Conservation (phyloP, 2,329 filamentous ascomycete genomes). For the Biscogniauxia sp. region DNA sequence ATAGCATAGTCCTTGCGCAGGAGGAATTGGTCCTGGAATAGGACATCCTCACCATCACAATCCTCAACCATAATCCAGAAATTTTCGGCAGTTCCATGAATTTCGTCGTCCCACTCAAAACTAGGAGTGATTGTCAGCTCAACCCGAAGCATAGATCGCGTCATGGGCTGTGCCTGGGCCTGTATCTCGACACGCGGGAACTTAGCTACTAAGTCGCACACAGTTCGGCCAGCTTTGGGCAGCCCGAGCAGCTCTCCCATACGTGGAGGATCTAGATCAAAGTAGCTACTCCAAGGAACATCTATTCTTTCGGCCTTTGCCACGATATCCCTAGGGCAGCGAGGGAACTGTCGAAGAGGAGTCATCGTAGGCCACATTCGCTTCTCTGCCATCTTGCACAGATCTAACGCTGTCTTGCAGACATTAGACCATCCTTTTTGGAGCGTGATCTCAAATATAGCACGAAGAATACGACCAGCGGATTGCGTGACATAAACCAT, state of each 20-base stretch:
- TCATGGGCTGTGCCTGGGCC: constrained; percentile 92
- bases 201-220: constrained; percentile 84
- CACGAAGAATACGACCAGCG: constrained; percentile 89
- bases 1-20: constrained; percentile 85
- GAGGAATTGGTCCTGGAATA: constrained; percentile 93
- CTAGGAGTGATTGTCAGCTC: constrained; percentile 90
- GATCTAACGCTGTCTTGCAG: constrained; percentile 84
- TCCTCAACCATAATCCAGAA: constrained; percentile 99
- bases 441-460: constrained; percentile 94
- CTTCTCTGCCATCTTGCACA: constrained; percentile 99
- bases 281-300: constrained; percentile 89
- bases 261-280: constrained; percentile 90
- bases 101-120: constrained; percentile 88
- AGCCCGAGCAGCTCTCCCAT: constrained; percentile 94
- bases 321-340: constrained; percentile 79
- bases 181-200: constrained; percentile 92
- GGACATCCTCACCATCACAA: constrained; percentile 91
- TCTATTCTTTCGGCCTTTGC: constrained; percentile 94
- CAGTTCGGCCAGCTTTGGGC: constrained; percentile 80
- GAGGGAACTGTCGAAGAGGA: constrained; percentile 84
- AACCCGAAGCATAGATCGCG: constrained; percentile 85
- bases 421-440: constrained; percentile 96
- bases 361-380: constrained; percentile 99
- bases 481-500: constrained; percentile 99
- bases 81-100: constrained; percentile 85